Evolutionary conservation across 2,329 filamentous ascomycete genomes (phyloP).

Genomic region (Fusarium marasasianum): DNA sequence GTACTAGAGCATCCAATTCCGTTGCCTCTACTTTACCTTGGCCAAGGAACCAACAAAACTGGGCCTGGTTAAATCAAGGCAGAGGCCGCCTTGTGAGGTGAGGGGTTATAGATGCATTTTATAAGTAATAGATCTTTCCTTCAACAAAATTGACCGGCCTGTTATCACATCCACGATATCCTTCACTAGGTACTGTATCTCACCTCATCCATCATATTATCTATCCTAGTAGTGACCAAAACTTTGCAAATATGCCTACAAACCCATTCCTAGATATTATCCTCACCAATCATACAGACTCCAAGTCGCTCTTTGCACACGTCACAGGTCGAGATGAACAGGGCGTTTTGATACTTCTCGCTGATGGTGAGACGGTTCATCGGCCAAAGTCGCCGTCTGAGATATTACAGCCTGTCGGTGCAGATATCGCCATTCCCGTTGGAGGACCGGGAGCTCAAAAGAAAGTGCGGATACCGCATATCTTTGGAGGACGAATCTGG

Average conservation of each 20-base stretch:
- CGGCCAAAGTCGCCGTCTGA: conserved; percentile 67
- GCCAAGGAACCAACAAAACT: conserved; percentile 27
- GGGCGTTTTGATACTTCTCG: conserved; percentile 67
- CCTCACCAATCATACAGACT: conserved; percentile 72
- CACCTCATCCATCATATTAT: neutral
- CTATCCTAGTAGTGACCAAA: neutral
- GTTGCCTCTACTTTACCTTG: neutral
- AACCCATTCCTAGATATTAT: conserved; percentile 63
- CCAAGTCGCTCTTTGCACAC: conserved; percentile 69
- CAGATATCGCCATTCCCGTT: conserved; percentile 70
- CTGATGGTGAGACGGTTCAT: conserved; percentile 73
- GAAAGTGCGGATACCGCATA: conserved; percentile 72
- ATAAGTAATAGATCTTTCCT: neutral
- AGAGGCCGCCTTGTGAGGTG: neutral
- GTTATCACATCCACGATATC: neutral
- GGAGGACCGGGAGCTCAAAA: conserved; percentile 68
- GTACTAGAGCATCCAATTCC: neutral
- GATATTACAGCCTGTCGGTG: conserved; percentile 60
- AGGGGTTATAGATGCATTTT: conserved; percentile 1
- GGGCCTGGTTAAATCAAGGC: conserved; percentile 24
- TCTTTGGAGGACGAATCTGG: conserved; percentile 78
- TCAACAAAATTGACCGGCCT: neutral
- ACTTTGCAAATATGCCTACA: conserved; percentile 22
- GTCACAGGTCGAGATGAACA: conserved; percentile 72
- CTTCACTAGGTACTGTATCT: neutral